Percentiles rank a stretch among this genome's conserved stretches.
These are phyloP conservation scores for Lepraria neglecta DNA, from an alignment of 495 filamentous ascomycete genomes.

Conservation along the genomic window DNA sequence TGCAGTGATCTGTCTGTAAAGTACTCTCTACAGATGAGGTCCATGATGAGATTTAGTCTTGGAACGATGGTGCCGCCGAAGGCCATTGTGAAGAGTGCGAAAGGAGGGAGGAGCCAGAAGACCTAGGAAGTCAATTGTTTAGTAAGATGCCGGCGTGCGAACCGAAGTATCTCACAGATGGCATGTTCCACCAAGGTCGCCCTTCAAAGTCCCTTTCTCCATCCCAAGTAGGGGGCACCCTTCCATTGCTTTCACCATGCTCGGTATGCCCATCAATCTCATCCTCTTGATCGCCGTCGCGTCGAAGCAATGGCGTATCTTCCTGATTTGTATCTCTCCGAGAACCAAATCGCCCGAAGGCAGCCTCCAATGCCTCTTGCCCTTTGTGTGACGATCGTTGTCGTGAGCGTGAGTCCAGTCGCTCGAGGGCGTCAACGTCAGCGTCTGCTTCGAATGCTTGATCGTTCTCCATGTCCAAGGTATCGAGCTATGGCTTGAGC, in stretches of 20 bases:
- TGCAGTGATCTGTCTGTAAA: conserved; percentile 51
- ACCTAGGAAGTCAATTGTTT: conserved; percentile 47
- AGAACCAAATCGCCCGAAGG: conserved; percentile 14
- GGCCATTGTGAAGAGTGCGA: conserved; percentile 69
- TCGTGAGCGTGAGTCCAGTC: conserved; percentile 8
- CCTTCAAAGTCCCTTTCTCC: conserved; percentile 55
- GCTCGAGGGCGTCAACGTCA: conserved; percentile 40
- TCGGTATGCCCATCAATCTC: conserved; percentile 20
- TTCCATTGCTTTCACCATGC: conserved; percentile 19
- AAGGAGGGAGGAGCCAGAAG: conserved; percentile 76
- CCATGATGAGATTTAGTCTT: conserved; percentile 71
- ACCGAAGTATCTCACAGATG: conserved; percentile 51
- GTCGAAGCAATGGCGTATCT: conserved; percentile 37
- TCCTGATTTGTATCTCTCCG: conserved; percentile 27
- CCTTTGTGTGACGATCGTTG: conserved; percentile 17
- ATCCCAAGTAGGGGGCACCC: conserved; percentile 32
- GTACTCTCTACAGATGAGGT: conserved; percentile 75
- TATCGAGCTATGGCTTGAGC: not conserved
- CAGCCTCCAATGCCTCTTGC: conserved; percentile 11
- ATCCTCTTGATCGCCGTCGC: conserved; percentile 1
- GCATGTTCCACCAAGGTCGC: conserved; percentile 63
- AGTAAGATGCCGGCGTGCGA: conserved; percentile 11
- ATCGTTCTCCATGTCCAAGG: conserved; percentile 12
- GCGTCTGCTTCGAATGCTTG: conserved; percentile 29
- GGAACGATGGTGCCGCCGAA: conserved; percentile 78